Percentiles rank a stretch among this genome's conserved stretches.
Evolutionary conservation across 2,329 filamentous ascomycete genomes (phyloP).

Genomic region (Knufia fluminis): DNA sequence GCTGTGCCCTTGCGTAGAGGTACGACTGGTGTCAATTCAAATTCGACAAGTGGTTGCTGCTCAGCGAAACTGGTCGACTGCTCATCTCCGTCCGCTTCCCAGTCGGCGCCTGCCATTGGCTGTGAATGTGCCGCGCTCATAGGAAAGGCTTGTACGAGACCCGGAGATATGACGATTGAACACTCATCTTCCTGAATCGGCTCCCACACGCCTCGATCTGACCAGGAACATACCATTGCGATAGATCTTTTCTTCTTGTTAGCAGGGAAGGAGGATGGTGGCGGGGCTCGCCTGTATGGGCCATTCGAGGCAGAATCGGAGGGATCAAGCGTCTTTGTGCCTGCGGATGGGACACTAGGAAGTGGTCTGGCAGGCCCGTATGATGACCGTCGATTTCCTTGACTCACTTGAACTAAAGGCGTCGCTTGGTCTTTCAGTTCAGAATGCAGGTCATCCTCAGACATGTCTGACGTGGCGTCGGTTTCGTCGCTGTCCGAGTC

Average conservation of each 20-base stretch:
- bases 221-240: conserved; percentile 55
- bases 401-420: conserved; percentile 25
- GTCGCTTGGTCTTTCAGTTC: conserved; percentile 45
- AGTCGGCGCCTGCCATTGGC: conserved; percentile 9
- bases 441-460: conserved; percentile 37
- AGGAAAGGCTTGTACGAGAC: conserved; percentile 56
- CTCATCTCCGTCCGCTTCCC: neutral
- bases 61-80: conserved; percentile 24
- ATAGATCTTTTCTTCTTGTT: conserved; percentile 46
- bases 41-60: conserved; percentile 50
- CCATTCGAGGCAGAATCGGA: conserved; percentile 76
- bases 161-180: conserved; percentile 53
- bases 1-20: conserved; percentile 83
- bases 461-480: conserved; percentile 42
- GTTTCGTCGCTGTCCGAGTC: conserved; percentile 48
- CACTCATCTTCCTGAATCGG: conserved; percentile 53
- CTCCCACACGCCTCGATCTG: conserved; percentile 54
- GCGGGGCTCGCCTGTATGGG: conserved; percentile 48
- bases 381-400: conserved; percentile 35
- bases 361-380: conserved; percentile 25
- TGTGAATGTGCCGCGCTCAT: conserved; percentile 39
- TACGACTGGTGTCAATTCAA: conserved; percentile 85
- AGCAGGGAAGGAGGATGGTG: conserved; percentile 28
- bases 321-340: conserved; percentile 57
- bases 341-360: conserved; percentile 30